Base-by-base conservation (phyloP, 495 filamentous ascomycete species). In the Neurospora discreta region DNA sequence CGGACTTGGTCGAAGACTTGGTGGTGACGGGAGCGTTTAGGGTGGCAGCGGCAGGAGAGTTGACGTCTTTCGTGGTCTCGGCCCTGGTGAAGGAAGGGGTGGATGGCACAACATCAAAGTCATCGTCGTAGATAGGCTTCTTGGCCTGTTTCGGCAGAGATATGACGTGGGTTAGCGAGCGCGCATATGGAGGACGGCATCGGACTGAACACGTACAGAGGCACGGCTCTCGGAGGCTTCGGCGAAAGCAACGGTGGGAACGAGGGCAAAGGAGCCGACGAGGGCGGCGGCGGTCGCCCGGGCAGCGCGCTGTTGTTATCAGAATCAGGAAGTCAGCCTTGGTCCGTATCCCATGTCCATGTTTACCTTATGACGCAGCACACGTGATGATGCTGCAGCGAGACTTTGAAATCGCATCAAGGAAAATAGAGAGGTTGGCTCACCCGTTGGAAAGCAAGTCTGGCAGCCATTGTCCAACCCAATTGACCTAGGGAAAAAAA, bases 101-200 rank as follows among this genome's bases (percentile, higher is more conserved):
- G 74, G 71, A 80, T 71, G 75, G 84, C 78, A 75, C 81, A 82
- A 73, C 77, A 76, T 85, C 78, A 80, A 87, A 85, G 81, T 92
- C 88, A 81, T 94, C 89, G 79, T 95, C 92, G 86, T 97, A 97
- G 83, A 97, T 95, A 69, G 94, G 89, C 85, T 96, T 97, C 77
- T 89, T 91, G 79, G 86, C 76, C 81, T 84, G 76, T 43, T 69
- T n/a, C 18, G 46, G 69, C 42, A 15, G 10, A 38, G 40, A 36
- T 33, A 65, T 65, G 52, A 65, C 52, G 52, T 65, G 26, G 52
- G 72, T 74, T 70, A 70, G 71, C 39, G 18, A 11, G 40, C 23
- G 58, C n/a, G 39, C 44, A 70, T n/a, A 18, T 9, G 23, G 43
- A 52, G 58, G 68, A 16, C 15, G 43, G n/a, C 11, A 60, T 18